Evolutionary conservation across 805 yeast genomes (phyloP).

Genomic region (Clavispora phyllophila): DNA sequence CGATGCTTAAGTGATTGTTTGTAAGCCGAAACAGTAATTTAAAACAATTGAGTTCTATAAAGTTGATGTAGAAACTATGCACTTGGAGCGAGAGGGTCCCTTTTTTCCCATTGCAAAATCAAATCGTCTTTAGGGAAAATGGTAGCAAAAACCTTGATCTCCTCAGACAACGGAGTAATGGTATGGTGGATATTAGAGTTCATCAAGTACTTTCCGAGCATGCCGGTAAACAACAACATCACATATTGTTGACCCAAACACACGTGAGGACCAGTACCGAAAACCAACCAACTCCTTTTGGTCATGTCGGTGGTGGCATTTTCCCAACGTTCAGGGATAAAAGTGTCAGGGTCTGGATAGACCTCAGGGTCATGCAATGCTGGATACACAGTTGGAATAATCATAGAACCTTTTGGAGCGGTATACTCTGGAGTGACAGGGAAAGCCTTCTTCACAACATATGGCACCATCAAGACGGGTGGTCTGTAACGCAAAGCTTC

Average conservation of each 20-base stretch:
- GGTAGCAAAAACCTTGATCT: constrained; percentile 94
- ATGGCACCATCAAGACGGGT: constrained; percentile 97
- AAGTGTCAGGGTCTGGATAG: constrained; percentile 89
- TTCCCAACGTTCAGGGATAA: constrained; percentile 95
- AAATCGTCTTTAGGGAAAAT: constrained; percentile 97
- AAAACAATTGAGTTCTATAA: neutral
- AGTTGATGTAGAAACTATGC: neutral
- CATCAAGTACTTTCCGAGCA: constrained; percentile 88
- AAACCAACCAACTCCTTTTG: constrained; percentile 90
- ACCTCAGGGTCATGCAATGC: constrained; percentile 97
- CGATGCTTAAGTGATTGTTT: constrained; percentile 56
- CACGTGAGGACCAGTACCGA: constrained; percentile 95
- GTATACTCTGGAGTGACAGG: constrained; percentile 80
- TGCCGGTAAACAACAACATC: constrained; percentile 78
- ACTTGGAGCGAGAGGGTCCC: constrained; percentile 46
- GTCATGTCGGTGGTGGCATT: constrained; percentile 72
- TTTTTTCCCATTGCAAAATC: constrained; percentile 63
- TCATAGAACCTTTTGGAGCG: constrained; percentile 96
- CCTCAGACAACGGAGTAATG: constrained; percentile 80
- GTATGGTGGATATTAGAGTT: constrained; percentile 76
- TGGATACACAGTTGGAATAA: constrained; percentile 93
- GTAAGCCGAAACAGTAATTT: neutral
- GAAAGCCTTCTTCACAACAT: constrained; percentile 81
- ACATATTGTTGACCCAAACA: constrained; percentile 95
- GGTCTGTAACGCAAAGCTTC: constrained; percentile 94